Evolutionary conservation across 2,329 filamentous ascomycete species (phyloP), one percentile per base, ranked within the genome.

Genomic region (Exophiala calicioides): DNA sequence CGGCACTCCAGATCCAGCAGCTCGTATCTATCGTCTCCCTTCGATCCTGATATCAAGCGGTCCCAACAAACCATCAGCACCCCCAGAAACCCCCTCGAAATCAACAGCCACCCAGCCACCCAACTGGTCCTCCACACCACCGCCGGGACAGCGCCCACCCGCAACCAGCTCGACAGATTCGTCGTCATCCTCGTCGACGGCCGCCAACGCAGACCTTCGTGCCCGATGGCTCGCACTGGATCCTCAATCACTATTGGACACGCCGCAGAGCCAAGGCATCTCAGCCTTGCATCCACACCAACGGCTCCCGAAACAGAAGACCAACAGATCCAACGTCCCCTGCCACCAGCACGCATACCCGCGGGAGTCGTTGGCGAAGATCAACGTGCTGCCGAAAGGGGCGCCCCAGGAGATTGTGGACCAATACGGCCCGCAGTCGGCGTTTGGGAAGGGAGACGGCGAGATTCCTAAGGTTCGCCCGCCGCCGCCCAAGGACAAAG

Each of bases 11-110:
- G 74, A 70, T 0, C 71, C 81, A 3, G 87, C 85, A 64, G 88
- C 91, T 3, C 81, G 93, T 26, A 83, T 97, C 55, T 98, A 97
- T 68, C 84, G 88, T 10, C 80, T 97, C 12, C 88, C 91, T 66
- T 72, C 1, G 47, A 46, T 34, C 20, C 16, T 24, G 10, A 44
- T 8, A 48, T 18, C 37, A 24, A 41, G 21, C n/a, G 9, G 9
- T 16, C 8, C 19, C 3, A 8, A 27, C 37, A 5, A 19, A 19
- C 8, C 34, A 30, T 10, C 29, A 18, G 36, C 4, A 29, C 13
- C 32, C 24, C 19, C 10, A 16, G 19, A 29, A 19, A 23, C 16
- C 29, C 33, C 32, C 12, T 8, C 38, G 21, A 40, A 15, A 4
- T 35, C 36, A 10, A 34, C 27, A 20, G 4, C 24, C 10, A 29